These are phyloP conservation scores for Crucihimalaya himalaica DNA, from an alignment of 345 rosid genomes.

Conservation along the genomic window DNA sequence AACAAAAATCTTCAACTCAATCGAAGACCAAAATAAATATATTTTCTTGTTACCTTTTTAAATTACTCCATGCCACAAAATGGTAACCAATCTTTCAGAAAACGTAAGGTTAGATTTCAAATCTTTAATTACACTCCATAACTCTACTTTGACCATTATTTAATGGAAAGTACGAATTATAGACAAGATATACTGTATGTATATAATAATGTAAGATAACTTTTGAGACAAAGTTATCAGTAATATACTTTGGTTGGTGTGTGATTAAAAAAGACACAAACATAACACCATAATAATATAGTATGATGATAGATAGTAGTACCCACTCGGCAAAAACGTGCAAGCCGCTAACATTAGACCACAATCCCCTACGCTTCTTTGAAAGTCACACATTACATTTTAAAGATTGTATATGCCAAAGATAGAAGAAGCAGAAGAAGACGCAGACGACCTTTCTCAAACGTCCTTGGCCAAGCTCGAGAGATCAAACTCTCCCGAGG, in stretches of 20 bases:
- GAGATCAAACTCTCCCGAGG: conserved; percentile 53
- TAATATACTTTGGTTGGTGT: not conserved
- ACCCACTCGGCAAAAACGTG: conserved; percentile 27
- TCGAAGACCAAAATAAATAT: not conserved
- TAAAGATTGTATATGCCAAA: not conserved
- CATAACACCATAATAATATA: not conserved
- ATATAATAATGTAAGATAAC: not conserved
- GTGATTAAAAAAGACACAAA: conserved; percentile 3
- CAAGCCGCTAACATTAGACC: conserved; percentile 17
- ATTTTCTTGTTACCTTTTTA: not conserved
- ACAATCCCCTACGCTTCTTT: not conserved
- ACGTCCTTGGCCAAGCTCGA: conserved; percentile 68
- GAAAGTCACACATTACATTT: conserved; percentile 20
- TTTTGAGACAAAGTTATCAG: not conserved
- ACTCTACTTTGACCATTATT: conserved; percentile 22
- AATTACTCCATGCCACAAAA: conserved; percentile 25
- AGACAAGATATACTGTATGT: not conserved
- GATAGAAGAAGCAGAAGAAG: not conserved
- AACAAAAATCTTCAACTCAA: not conserved
- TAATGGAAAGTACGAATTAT: not conserved
- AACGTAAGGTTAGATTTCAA: conserved; percentile 29
- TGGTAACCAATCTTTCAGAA: conserved; percentile 40
- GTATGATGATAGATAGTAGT: not conserved
- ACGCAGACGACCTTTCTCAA: conserved; percentile 37
- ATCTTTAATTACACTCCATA: conserved; percentile 31